phyloP scores from a whole-genome alignment of 306 rosid species.

The Luffa acutangula region DNA sequence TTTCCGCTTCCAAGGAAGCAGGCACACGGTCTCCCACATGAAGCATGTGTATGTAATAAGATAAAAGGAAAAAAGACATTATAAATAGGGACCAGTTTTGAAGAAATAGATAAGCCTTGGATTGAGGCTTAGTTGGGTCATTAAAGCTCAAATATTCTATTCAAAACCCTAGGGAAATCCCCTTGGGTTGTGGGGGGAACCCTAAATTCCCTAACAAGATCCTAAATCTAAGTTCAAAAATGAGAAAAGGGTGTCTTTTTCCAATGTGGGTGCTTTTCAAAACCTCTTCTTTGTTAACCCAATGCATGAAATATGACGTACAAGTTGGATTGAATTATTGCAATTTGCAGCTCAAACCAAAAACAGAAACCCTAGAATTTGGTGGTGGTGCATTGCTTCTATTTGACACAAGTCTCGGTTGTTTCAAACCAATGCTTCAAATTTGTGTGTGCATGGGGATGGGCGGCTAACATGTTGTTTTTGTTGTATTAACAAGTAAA shows the following conservation, averaged over 20 bases:
- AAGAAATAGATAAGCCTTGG: background rate
- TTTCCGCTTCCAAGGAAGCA: background rate
- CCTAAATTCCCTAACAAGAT: constrained; percentile 38
- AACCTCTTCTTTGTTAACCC: background rate
- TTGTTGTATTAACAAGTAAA: background rate
- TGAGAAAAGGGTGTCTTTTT: background rate
- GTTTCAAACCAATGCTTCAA: background rate
- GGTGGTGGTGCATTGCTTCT: background rate
- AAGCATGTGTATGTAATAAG: constrained; percentile 33
- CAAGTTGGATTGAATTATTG: background rate
- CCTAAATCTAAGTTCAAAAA: constrained; percentile 25
- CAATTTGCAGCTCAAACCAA: background rate
- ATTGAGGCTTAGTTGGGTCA: background rate
- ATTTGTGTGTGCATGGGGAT: background rate
- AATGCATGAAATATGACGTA: constrained; percentile 6
- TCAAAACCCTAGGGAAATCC: constrained; percentile 7
- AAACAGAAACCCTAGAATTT: background rate
- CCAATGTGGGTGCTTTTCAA: background rate
- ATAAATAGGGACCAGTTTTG: background rate
- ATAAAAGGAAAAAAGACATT: constrained; percentile 17
- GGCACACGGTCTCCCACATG: constrained; percentile 41
- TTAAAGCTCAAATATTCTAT: background rate
- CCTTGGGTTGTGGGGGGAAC: constrained; percentile 3
- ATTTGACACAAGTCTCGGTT: background rate
- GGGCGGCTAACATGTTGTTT: background rate